Evolutionary conservation across 2,329 filamentous ascomycete species (phyloP).

Genomic region (Cytospora mali): DNA sequence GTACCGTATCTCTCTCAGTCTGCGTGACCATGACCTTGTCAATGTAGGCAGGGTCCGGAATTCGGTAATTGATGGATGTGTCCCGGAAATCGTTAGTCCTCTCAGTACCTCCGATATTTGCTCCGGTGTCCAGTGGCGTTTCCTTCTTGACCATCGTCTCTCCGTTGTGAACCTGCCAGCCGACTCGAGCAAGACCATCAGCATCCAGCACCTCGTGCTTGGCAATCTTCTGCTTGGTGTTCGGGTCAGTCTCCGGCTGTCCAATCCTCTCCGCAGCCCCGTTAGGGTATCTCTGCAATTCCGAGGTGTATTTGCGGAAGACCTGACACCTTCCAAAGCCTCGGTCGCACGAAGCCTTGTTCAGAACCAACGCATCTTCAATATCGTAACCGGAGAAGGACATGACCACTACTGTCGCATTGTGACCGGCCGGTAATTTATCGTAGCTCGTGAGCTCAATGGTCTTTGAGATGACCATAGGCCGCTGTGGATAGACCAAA

Average conservation of each 20-base stretch:
- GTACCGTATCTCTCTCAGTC: conserved; percentile 80
- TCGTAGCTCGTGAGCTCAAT: conserved; percentile 98
- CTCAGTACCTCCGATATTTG: conserved; percentile 71
- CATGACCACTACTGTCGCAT: conserved; percentile 98
- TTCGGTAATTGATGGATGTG: conserved; percentile 75
- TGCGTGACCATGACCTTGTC: conserved; percentile 95
- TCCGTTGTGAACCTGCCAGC: conserved; percentile 73
- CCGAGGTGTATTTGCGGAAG: conserved; percentile 90
- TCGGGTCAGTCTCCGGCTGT: conserved; percentile 63
- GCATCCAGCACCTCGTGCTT: conserved; percentile 75
- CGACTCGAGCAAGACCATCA: conserved; percentile 90
- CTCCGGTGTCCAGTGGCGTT: conserved; percentile 75
- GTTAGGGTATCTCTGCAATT: conserved; percentile 87
- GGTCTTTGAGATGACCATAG: conserved; percentile 95
- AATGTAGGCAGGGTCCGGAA: conserved; percentile 83
- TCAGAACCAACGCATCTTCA: conserved; percentile 93
- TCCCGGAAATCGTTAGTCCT: conserved; percentile 67
- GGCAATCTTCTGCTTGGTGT: conserved; percentile 61
- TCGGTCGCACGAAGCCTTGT: conserved; percentile 92
- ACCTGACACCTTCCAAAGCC: conserved; percentile 97
- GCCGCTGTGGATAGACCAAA: conserved; percentile 95
- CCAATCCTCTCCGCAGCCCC: conserved; percentile 69
- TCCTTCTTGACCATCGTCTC: conserved; percentile 92
- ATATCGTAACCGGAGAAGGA: conserved; percentile 99
- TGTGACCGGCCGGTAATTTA: conserved; percentile 94